These are phyloP conservation scores for Clitopilus hobsonii DNA, from an alignment of 768 basidiomycete species.

Conservation along the genomic window DNA sequence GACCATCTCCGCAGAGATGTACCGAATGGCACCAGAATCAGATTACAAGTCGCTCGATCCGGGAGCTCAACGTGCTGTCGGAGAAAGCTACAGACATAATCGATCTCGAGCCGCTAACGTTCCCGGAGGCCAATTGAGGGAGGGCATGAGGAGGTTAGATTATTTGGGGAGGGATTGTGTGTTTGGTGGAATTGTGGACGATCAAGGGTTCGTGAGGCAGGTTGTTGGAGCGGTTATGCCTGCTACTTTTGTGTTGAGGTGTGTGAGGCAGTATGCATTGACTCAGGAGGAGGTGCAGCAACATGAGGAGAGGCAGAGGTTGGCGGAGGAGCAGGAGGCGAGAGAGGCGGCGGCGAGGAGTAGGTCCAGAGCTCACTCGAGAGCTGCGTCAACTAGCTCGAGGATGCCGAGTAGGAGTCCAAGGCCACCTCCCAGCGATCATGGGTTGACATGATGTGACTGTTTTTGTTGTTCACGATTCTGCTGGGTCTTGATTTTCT, in stretches of 20 bases:
- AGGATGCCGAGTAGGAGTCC: too few relatives aligned
- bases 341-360: conserved; percentile 4
- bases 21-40: conserved; percentile 40
- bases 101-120: conserved; percentile 58
- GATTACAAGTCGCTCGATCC: conserved; percentile 44
- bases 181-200: conserved; percentile 57
- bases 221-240: conserved; percentile 46
- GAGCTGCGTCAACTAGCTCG: neutral
- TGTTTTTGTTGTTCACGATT: neutral
- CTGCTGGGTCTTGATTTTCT: neutral
- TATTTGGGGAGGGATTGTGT: conserved; percentile 55
- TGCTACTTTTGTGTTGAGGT: conserved; percentile 57
- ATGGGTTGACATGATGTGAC: neutral
- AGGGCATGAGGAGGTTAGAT: conserved; percentile 62
- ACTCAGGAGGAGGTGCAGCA: conserved; percentile 47
- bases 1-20: conserved; percentile 44
- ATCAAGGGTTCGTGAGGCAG: conserved; percentile 38
- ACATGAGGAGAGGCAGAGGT: conserved; percentile 23
- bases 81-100: conserved; percentile 57
- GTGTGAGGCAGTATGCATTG: conserved; percentile 40
- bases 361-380: neutral
- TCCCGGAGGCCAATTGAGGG: conserved; percentile 64
- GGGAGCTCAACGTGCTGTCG: conserved; percentile 35
- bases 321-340: neutral
- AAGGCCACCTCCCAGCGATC: neutral